These are phyloP conservation scores for Gossypium anomalum DNA, from an alignment of 345 rosid species.

Conservation along the genomic window DNA sequence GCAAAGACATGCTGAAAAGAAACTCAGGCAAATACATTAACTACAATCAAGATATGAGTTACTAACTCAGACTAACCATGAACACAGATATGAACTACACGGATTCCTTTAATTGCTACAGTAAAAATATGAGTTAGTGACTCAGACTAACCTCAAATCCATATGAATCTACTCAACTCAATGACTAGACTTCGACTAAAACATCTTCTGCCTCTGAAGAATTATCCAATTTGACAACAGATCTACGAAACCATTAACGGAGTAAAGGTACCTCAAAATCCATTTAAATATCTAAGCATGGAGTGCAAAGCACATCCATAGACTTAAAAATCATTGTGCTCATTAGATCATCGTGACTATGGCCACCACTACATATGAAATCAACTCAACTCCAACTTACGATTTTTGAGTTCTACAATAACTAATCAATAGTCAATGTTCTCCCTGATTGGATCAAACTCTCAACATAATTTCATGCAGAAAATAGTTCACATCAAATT, in stretches of 20 bases:
- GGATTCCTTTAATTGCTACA: not conserved
- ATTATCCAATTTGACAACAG: not conserved
- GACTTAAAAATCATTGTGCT: not conserved
- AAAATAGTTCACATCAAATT: not conserved
- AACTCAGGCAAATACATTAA: not conserved
- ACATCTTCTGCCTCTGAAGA: not conserved
- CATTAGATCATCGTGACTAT: not conserved
- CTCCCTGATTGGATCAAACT: not conserved
- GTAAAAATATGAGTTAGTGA: not conserved
- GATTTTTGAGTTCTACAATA: not conserved
- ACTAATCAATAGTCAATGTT: not conserved
- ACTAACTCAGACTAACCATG: not conserved
- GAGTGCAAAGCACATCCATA: not conserved
- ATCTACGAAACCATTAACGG: not conserved
- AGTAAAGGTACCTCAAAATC: not conserved
- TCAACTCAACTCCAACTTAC: not conserved
- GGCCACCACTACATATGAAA: not conserved
- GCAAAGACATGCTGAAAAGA: not conserved
- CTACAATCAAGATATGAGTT: not conserved
- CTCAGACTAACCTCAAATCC: not conserved
- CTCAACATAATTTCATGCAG: not conserved
- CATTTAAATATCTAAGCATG: not conserved
- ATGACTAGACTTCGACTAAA: not conserved
- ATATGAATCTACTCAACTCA: not conserved
- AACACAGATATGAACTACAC: too few species aligned